These are phyloP conservation scores for Verbena officinalis DNA, from an alignment of 257 asterid genomes.

Conservation along the genomic window DNA sequence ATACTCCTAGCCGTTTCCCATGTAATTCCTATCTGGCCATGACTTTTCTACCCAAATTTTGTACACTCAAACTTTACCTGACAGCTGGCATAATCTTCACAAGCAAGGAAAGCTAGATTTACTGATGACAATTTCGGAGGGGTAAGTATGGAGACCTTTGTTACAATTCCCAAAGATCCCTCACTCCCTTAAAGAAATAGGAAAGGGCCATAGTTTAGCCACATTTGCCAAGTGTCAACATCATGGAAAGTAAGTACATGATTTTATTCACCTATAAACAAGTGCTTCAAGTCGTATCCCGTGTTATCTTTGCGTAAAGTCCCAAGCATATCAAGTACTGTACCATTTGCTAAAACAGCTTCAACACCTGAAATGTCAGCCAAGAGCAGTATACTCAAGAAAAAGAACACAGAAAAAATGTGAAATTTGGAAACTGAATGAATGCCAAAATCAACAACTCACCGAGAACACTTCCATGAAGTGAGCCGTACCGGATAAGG, in stretches of 20 bases:
- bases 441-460: constrained; percentile 28
- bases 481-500: constrained; percentile 95
- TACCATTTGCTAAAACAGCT: constrained; percentile 94
- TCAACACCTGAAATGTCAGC: constrained; percentile 77
- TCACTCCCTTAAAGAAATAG: constrained; percentile 74
- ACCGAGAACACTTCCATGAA: constrained; percentile 97
- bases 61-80: constrained; percentile 59
- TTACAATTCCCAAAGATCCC: constrained; percentile 94
- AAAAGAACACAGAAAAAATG: constrained; percentile 10
- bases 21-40: constrained; percentile 3
- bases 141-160: constrained; percentile 92
- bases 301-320: constrained; percentile 95
- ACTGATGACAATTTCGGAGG: constrained; percentile 91
- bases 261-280: constrained; percentile 75
- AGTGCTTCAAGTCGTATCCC: constrained; percentile 96
- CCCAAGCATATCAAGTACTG: constrained; percentile 95
- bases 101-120: constrained; percentile 90
- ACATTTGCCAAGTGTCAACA: constrained; percentile 24
- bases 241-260: constrained; percentile 20
- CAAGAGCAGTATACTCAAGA: constrained; percentile 10
- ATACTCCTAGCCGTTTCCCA: constrained; percentile 17
- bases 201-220: constrained; percentile 29
- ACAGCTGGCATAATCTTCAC: constrained; percentile 87
- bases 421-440: neutral
- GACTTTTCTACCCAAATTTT: constrained; percentile 5